These are phyloP conservation scores for Taphrina pruni DNA, from an alignment of 1,139 yeast genomes.

Conservation along the genomic window DNA sequence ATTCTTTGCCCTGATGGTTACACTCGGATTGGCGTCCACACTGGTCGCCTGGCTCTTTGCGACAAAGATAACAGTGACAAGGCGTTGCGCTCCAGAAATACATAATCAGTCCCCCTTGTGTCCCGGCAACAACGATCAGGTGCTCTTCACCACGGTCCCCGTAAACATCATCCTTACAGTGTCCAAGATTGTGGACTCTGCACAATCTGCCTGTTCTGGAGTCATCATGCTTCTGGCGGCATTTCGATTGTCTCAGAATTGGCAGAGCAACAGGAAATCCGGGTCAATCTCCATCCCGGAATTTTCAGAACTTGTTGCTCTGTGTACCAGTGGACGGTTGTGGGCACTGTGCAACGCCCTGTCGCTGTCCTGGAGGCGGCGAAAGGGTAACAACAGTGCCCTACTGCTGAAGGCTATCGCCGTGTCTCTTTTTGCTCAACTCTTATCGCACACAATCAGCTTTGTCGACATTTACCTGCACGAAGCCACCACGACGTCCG, in stretches of 20 bases:
- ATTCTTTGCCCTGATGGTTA: background rate
- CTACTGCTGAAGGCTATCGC: conserved; percentile 2
- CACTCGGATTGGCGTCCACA: conserved; percentile 2
- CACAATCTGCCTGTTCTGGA: conserved; percentile 3
- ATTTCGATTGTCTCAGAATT: conserved; percentile 3
- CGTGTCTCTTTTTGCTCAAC: conserved; percentile 13
- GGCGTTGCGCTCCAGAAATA: background rate
- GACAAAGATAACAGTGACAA: conserved; percentile 1
- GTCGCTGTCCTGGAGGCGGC: conserved; percentile 1
- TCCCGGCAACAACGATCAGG: conserved; percentile 16
- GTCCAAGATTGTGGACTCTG: conserved; percentile 10
- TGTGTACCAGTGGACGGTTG: conserved; percentile 10
- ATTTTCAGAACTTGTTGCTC: conserved; percentile 10
- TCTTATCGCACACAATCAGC: conserved; percentile 9
- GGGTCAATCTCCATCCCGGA: background rate
- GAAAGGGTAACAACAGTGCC: background rate
- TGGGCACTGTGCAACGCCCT: conserved; percentile 11
- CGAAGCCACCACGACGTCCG: conserved; percentile 11
- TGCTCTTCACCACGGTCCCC: conserved; percentile 16
- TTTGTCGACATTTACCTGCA: conserved; percentile 16
- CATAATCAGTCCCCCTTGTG: conserved; percentile 9
- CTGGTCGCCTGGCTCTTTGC: conserved; percentile 11
- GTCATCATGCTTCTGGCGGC: conserved; percentile 17
- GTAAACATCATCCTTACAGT: conserved; percentile 17
- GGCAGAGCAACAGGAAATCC: background rate